These are phyloP conservation scores for Helicostylum pulchrum DNA, from an alignment of 192 early-diverging fungal genomes.

Conservation along the genomic window DNA sequence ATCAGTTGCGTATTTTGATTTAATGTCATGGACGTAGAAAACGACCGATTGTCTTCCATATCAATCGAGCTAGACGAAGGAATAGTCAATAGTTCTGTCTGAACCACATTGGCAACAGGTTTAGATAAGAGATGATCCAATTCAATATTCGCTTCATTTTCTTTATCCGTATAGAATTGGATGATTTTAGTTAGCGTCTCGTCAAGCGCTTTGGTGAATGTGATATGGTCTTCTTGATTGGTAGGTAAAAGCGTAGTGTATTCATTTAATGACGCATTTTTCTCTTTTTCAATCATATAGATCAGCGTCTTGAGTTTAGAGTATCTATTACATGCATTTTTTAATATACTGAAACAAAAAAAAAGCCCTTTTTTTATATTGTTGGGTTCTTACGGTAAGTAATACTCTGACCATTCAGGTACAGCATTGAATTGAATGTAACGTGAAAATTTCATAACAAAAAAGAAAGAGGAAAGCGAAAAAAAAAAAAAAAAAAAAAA, in stretches of 20 bases:
- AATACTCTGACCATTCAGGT: constrained; percentile 67
- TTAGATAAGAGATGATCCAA: constrained; percentile 39
- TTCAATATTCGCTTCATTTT: constrained; percentile 69
- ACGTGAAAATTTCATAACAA: constrained; percentile 76
- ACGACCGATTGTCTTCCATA: neutral
- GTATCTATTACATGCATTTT: constrained; percentile 41
- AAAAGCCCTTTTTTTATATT: neutral
- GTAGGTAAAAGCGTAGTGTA: constrained; percentile 33
- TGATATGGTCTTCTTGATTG: constrained; percentile 21
- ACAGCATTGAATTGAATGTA: constrained; percentile 79
- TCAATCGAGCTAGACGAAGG: neutral
- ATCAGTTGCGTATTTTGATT: constrained; percentile 41
- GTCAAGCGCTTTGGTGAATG: constrained; percentile 77
- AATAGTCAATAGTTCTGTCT: constrained; percentile 21
- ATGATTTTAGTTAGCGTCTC: constrained; percentile 80
- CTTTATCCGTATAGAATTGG: constrained; percentile 79
- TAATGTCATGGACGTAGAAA: neutral
- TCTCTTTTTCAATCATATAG: constrained; percentile 70
- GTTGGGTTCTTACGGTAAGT: constrained; percentile 47
- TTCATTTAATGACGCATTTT: constrained; percentile 20
- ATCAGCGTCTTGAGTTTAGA: constrained; percentile 76
- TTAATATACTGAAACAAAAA: neutral
- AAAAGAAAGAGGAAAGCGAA: constrained; percentile 7
- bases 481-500: constrained; percentile 2
- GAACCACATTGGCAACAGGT: constrained; percentile 24